These are phyloP conservation scores for Fusarium continuum DNA, from an alignment of 2,329 filamentous ascomycete genomes.

Conservation along the genomic window DNA sequence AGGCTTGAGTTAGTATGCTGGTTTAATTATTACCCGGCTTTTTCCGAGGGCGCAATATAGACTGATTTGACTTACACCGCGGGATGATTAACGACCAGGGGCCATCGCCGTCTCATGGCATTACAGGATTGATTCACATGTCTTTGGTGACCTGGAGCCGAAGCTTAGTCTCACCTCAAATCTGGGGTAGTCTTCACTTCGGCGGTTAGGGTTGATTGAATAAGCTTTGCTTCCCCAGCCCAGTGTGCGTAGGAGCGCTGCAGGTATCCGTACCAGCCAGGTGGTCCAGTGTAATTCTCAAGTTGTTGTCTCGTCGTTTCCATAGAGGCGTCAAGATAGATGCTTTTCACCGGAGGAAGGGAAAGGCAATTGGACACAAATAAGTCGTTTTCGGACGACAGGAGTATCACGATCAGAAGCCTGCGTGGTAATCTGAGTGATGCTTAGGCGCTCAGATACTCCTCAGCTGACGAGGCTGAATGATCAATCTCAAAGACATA, in stretches of 20 bases:
- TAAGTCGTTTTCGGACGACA: neutral
- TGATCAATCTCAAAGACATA: neutral
- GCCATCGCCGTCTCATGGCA: neutral
- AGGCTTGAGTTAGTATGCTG: no score
- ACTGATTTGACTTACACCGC: neutral
- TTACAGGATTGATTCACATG: neutral
- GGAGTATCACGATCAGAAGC: constrained; percentile 5
- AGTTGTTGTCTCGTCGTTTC: neutral
- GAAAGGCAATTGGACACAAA: constrained; percentile 8
- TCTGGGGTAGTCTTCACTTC: neutral
- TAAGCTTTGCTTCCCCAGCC: no score
- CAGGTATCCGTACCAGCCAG: constrained; percentile 11
- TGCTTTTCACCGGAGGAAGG: constrained; percentile 9
- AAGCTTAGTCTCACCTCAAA: neutral
- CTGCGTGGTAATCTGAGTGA: no score
- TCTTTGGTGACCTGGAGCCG: neutral
- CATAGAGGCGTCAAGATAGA: neutral
- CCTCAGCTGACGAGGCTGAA: neutral
- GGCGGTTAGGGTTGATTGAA: constrained; percentile 3
- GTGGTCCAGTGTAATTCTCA: no score
- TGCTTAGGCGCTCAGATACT: neutral
- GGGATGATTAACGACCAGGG: no score
- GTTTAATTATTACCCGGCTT: no score
- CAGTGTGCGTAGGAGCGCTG: constrained; percentile 1
- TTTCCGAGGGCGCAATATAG: neutral